Percentiles rank a stretch among this genome's conserved stretches.
Conservation (phyloP, 176 grass and related monocot species). For the Zoysia japonica region DNA sequence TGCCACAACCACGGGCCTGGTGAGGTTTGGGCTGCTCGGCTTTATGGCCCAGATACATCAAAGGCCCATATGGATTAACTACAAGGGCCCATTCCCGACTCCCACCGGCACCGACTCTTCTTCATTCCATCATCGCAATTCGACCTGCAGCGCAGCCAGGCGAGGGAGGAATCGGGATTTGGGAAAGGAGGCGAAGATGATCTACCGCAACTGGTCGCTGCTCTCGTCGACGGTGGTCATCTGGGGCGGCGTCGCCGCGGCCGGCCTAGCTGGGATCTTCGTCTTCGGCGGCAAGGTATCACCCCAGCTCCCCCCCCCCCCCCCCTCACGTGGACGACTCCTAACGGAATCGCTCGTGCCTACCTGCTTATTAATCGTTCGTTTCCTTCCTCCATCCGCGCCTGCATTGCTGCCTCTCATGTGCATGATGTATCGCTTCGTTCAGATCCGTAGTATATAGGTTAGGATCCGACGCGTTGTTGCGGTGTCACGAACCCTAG, state of each 20-base stretch:
- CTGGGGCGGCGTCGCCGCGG: not conserved
- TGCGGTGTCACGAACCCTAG: not conserved
- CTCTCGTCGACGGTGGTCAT: not conserved
- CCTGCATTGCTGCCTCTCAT: no score
- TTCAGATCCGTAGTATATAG: no score
- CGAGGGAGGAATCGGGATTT: not conserved
- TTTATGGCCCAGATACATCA: no score
- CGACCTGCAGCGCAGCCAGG: not conserved
- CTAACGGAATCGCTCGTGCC: not conserved
- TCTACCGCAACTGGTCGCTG: slow-evolving; percentile 13
- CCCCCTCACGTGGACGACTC: not conserved
- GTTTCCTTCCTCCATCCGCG: not conserved
- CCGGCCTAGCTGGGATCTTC: not conserved
- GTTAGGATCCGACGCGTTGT: not conserved
- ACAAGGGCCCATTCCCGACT: no score
- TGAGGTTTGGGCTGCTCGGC: no score
- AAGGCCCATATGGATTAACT: no score
- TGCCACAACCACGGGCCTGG: no score
- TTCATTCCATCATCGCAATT: not conserved
- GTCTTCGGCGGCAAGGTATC: not conserved
- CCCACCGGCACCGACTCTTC: no score
- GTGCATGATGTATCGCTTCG: not conserved
- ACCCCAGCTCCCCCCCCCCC: not conserved
- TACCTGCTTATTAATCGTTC: not conserved
- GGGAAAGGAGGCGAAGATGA: not conserved